Conservation (phyloP, 148 eudicot genomes). For the Suaeda aralocaspica region DNA sequence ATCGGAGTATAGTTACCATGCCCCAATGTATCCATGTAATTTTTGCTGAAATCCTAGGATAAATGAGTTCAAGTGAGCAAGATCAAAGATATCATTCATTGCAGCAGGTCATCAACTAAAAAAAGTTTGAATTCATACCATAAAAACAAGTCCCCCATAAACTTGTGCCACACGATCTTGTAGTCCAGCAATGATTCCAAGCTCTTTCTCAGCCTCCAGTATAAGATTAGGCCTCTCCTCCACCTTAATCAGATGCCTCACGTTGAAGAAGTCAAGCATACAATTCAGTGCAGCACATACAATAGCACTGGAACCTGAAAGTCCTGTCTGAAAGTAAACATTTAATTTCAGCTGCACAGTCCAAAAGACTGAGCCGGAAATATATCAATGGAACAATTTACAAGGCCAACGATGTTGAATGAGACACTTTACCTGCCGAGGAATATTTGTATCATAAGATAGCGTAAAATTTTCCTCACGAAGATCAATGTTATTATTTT, state of each 20-base stretch:
- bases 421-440: conserved; percentile 68
- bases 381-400: too few relatives aligned
- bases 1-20: conserved; percentile 71
- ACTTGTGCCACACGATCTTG: conserved; percentile 95
- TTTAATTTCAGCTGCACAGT: conserved; percentile 9
- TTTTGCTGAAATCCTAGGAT: conserved; percentile 73
- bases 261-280: conserved; percentile 82
- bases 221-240: conserved; percentile 81
- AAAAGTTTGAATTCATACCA: conserved; percentile 44
- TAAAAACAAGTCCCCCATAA: conserved; percentile 89
- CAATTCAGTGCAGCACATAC: conserved; percentile 95
- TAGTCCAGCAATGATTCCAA: conserved; percentile 96
- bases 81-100: not conserved
- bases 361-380: not conserved
- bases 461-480: conserved; percentile 63
- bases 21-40: conserved; percentile 63
- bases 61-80: conserved; percentile 5
- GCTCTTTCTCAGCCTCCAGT: conserved; percentile 88
- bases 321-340: conserved; percentile 66
- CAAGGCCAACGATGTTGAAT: not conserved
- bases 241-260: conserved; percentile 67
- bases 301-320: conserved; percentile 94
- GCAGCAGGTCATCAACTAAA: not conserved
- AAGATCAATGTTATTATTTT: conserved; percentile 51
- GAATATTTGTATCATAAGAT: conserved; percentile 90